These are phyloP conservation scores for Mortierella sp. DNA, from an alignment of 371 early-diverging fungal genomes.

Conservation along the genomic window DNA sequence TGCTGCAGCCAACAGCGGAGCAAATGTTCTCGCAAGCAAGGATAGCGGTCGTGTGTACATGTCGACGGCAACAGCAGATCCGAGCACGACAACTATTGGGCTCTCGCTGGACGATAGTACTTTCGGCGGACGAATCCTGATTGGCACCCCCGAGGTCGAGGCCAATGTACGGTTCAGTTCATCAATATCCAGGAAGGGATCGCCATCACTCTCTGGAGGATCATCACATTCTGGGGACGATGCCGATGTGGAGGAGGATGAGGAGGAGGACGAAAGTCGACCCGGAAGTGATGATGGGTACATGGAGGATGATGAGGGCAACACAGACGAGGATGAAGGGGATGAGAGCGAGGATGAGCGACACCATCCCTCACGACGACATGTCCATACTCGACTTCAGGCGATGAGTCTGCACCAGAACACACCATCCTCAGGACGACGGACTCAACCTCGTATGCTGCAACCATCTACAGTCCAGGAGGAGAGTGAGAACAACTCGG, in stretches of 20 bases:
- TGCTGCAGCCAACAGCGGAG: background rate
- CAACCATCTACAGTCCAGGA: background rate
- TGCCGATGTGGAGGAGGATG: conserved; percentile 38
- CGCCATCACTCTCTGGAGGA: conserved; percentile 19
- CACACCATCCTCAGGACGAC: background rate
- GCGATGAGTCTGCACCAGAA: conserved; percentile 4
- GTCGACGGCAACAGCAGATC: conserved; percentile 15
- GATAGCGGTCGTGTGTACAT: background rate
- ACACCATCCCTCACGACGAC: background rate
- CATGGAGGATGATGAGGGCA: conserved; percentile 40
- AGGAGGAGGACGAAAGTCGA: conserved; percentile 12
- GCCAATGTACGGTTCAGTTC: conserved; percentile 5
- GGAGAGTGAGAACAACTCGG: conserved; percentile 21
- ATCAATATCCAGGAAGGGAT: background rate
- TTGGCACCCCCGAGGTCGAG: background rate
- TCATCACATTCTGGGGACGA: conserved; percentile 35
- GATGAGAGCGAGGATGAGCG: background rate
- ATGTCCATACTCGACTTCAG: background rate
- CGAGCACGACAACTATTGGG: conserved; percentile 12
- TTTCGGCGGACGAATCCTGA: background rate
- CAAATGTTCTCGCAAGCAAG: background rate
- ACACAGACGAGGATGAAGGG: conserved; percentile 17
- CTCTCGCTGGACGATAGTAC: conserved; percentile 24
- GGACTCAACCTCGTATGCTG: background rate
- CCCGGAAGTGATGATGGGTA: conserved; percentile 31